phyloP scores from a whole-genome alignment of 805 yeast genomes.

The Kazachstania martiniae region DNA sequence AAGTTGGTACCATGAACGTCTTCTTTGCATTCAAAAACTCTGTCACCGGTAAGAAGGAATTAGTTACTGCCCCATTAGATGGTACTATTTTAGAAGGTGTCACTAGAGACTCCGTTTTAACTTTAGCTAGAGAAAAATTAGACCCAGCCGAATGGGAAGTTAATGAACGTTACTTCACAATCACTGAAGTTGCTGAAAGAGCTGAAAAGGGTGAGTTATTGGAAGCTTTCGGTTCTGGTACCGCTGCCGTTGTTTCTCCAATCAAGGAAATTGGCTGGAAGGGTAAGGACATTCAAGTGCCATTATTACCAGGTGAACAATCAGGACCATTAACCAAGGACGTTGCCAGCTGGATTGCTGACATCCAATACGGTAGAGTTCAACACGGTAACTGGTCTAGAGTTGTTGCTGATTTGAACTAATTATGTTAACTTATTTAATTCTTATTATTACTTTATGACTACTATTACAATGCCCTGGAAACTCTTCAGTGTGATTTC shows the following conservation, averaged over 20 bases:
- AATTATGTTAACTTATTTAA: too few species aligned
- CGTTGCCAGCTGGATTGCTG: slow-evolving; percentile 76
- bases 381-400: slow-evolving; percentile 46
- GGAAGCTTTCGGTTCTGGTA: slow-evolving; percentile 95
- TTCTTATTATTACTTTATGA: too few species aligned
- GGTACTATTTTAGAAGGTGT: slow-evolving; percentile 97
- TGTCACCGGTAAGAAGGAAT: slow-evolving; percentile 71
- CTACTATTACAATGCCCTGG: too few species aligned
- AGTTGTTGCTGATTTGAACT: slow-evolving; percentile 26
- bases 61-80: slow-evolving; percentile 92
- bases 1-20: slow-evolving; percentile 96
- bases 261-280: slow-evolving; percentile 78
- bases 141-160: slow-evolving; percentile 70
- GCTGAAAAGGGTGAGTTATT: slow-evolving; percentile 72
- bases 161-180: slow-evolving; percentile 74
- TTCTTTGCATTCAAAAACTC: slow-evolving; percentile 74
- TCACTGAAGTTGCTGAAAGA: slow-evolving; percentile 66
- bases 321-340: slow-evolving; percentile 67
- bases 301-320: slow-evolving; percentile 70
- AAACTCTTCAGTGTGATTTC: too few species aligned
- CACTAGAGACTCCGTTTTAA: slow-evolving; percentile 80
- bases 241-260: slow-evolving; percentile 95
- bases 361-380: slow-evolving; percentile 80
- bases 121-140: slow-evolving; percentile 65
- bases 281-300: slow-evolving; percentile 64